Conservation (phyloP, 1,139 yeast genomes). For the Yamadazyma membranifaciens region DNA sequence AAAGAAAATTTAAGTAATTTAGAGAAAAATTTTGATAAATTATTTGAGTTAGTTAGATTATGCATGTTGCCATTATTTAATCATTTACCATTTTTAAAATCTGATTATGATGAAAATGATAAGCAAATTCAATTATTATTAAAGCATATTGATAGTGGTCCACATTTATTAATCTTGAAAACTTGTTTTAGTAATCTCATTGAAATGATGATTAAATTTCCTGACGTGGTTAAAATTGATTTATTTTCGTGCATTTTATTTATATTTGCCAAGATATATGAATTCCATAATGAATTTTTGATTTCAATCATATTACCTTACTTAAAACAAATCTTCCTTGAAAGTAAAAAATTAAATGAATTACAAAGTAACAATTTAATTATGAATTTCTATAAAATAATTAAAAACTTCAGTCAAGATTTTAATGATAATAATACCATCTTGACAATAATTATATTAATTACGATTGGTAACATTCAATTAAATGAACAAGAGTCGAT, state of each 20-base stretch:
- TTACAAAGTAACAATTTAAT: conserved; percentile 22
- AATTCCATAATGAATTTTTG: conserved; percentile 43
- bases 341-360: conserved; percentile 24
- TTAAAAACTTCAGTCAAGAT: conserved; percentile 25
- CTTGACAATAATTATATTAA: conserved; percentile 57
- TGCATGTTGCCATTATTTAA: conserved; percentile 62
- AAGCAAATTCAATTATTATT: conserved; percentile 30
- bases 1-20: conserved; percentile 31
- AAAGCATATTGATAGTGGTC: conserved; percentile 33
- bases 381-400: conserved; percentile 35
- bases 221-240: conserved; percentile 66
- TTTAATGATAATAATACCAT: conserved; percentile 42
- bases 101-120: conserved; percentile 37
- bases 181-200: conserved; percentile 56
- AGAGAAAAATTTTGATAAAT: conserved; percentile 65
- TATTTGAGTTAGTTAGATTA: conserved; percentile 79
- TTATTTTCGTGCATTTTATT: conserved; percentile 67
- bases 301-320: conserved; percentile 57
- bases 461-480: conserved; percentile 50
- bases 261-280: conserved; percentile 60
- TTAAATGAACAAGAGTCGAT: conserved; percentile 36
- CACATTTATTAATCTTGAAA: conserved; percentile 43
- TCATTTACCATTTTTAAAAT: conserved; percentile 59
- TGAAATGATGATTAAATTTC: conserved; percentile 62
- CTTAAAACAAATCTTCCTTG: conserved; percentile 48